Conservation (phyloP, 257 asterid species). For the Voacanga thouarsii region DNA sequence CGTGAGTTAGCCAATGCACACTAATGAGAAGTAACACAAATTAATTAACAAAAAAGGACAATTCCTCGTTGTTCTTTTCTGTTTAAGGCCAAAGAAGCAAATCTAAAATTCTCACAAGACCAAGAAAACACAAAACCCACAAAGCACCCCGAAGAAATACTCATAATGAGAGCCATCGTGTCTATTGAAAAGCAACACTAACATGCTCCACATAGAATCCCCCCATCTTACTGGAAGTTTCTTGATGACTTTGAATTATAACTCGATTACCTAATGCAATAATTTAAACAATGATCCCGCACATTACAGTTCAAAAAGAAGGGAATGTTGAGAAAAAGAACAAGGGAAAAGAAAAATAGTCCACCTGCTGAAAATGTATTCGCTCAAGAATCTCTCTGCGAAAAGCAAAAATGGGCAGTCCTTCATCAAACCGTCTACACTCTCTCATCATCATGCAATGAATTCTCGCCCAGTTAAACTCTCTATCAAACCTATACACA, state of each 20-base stretch:
- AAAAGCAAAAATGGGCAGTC: conserved; percentile 71
- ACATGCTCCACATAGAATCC: neutral
- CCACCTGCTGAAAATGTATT: conserved; percentile 65
- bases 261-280: neutral
- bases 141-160: neutral
- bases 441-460: conserved; percentile 68
- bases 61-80: neutral
- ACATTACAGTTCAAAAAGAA: neutral
- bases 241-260: neutral
- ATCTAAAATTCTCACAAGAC: neutral
- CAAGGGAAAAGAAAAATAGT: neutral
- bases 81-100: neutral
- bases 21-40: too few relatives aligned
- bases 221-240: neutral
- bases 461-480: conserved; percentile 56
- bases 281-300: neutral
- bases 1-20: too few relatives aligned
- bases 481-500: conserved; percentile 40
- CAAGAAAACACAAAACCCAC: neutral
- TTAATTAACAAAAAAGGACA: too few relatives aligned
- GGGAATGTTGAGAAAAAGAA: neutral
- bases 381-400: conserved; percentile 47
- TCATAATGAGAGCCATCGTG: neutral
- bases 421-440: conserved; percentile 71
- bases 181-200: neutral